These are phyloP conservation scores for Phytophthora podocarpi DNA, from an alignment of 352 stramenopile species.

Conservation along the genomic window DNA sequence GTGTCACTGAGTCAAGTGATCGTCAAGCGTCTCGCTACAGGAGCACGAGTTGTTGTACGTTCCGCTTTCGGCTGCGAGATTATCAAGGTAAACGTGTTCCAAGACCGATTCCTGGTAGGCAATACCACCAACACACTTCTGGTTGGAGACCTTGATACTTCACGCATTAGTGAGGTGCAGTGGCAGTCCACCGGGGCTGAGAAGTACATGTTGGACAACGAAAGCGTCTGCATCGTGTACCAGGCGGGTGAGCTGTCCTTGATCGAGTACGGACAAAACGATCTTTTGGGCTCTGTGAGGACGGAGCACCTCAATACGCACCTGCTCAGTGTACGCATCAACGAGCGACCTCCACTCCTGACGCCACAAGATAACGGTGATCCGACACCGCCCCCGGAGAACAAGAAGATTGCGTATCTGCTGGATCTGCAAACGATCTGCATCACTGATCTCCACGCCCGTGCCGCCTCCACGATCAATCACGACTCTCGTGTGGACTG, in stretches of 20 bases:
- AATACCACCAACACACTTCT: slow-evolving; percentile 93
- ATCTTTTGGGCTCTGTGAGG: slow-evolving; percentile 89
- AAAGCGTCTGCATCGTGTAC: slow-evolving; percentile 91
- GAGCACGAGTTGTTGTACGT: slow-evolving; percentile 86
- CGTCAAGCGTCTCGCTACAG: slow-evolving; percentile 90
- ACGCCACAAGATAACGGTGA: slow-evolving; percentile 29
- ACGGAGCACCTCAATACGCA: slow-evolving; percentile 93
- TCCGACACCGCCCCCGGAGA: slow-evolving; percentile 54
- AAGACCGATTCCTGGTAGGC: slow-evolving; percentile 91
- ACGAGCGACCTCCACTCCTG: slow-evolving; percentile 71
- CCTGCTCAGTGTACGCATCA: slow-evolving; percentile 93
- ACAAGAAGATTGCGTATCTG: slow-evolving; percentile 95
- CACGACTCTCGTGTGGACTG: slow-evolving; percentile 94
- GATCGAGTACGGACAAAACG: slow-evolving; percentile 95
- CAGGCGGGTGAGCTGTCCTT: slow-evolving; percentile 92
- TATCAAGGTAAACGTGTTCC: slow-evolving; percentile 95
- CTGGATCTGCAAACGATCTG: slow-evolving; percentile 93
- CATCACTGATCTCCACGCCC: slow-evolving; percentile 84
- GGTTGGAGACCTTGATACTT: slow-evolving; percentile 90
- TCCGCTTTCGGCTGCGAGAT: slow-evolving; percentile 93
- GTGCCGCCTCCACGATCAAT: slow-evolving; percentile 87
- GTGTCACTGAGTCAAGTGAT: slow-evolving; percentile 94
- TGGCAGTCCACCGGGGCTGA: slow-evolving; percentile 89
- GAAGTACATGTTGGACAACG: slow-evolving; percentile 96
- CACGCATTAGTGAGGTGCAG: slow-evolving; percentile 92